These are phyloP conservation scores for barley (Hordeum vulgare) DNA, from an alignment of 176 grass and related monocot species.

Conservation along the genomic window MorexV3_pseudomolecules_assembly NC_058523.1:520773271-520773770, in stretches of 20 bases:
- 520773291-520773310: slow-evolving; percentile 18
- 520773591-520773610: not conserved
- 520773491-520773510: slow-evolving; percentile 38
- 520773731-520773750: not conserved
- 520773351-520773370: slow-evolving; percentile 70
- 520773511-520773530: not conserved
- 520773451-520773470: slow-evolving; percentile 32
- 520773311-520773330: slow-evolving; percentile 6
- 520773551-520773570: not conserved
- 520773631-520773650: not conserved
- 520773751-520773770: not conserved
- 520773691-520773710: not conserved
- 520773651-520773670: not conserved
- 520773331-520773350: slow-evolving; percentile 35
- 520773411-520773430: slow-evolving; percentile 19
- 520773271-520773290: not conserved
- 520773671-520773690: not conserved
- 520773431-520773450: slow-evolving; percentile 21
- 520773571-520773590: not conserved
- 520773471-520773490: slow-evolving; percentile 32
- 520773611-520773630: not conserved
- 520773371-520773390: slow-evolving; percentile 44
- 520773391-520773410: slow-evolving; percentile 22
- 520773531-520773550: not conserved
- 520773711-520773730: not conserved